These are phyloP conservation scores for Malassezia nana DNA, from an alignment of 1,284 basidiomycete genomes.

Conservation along the genomic window DNA sequence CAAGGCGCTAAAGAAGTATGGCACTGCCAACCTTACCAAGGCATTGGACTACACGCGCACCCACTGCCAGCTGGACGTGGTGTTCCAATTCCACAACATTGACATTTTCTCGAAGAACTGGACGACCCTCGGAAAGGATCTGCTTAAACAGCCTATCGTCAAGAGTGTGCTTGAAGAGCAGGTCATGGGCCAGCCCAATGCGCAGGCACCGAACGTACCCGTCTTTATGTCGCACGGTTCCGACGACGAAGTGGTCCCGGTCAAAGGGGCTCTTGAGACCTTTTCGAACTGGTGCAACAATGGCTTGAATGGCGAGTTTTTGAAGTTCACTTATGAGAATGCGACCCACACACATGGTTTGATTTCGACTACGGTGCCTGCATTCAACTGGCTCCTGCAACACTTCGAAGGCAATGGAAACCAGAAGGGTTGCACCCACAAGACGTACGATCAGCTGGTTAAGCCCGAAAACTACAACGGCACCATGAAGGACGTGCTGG, in stretches of 20 bases:
- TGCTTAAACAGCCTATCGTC: slow-evolving; percentile 22
- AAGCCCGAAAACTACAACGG: background rate
- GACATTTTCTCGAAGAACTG: slow-evolving; percentile 16
- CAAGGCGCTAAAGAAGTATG: slow-evolving; percentile 8
- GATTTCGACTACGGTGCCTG: background rate
- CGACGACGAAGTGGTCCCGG: slow-evolving; percentile 38
- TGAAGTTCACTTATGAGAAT: background rate
- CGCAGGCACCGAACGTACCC: slow-evolving; percentile 23
- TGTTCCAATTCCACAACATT: slow-evolving; percentile 15
- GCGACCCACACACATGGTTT: background rate
- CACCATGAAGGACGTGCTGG: background rate
- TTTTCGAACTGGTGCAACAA: background rate
- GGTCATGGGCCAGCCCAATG: slow-evolving; percentile 12
- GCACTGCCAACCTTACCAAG: slow-evolving; percentile 18
- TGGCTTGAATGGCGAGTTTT: background rate
- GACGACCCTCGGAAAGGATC: slow-evolving; percentile 16
- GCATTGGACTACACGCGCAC: slow-evolving; percentile 13
- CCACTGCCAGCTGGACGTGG: slow-evolving; percentile 21
- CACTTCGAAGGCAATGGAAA: background rate
- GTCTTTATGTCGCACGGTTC: slow-evolving; percentile 29
- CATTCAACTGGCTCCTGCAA: background rate
- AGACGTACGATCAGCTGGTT: background rate
- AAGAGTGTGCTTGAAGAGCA: slow-evolving; percentile 17
- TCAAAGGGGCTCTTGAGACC: slow-evolving; percentile 7
- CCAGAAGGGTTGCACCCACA: too few species aligned